phyloP scores from a whole-genome alignment of 1,139 yeast genomes.

The Torulaspora globosa region DNA sequence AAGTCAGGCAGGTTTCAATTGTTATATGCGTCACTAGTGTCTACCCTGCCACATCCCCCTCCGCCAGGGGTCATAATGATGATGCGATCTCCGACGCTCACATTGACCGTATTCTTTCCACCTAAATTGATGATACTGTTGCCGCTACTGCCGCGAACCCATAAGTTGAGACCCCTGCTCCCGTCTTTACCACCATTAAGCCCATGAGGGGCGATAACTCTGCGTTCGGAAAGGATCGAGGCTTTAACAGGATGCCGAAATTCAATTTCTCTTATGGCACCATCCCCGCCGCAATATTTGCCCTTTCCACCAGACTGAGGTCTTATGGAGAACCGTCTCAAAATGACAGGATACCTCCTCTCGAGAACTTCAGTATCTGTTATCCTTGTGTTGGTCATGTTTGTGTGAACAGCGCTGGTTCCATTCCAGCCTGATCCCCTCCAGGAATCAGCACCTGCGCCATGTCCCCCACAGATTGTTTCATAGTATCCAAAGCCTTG shows the following conservation, averaged over 20 bases:
- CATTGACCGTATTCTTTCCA: conserved; percentile 52
- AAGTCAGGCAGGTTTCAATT: no score
- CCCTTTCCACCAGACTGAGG: conserved; percentile 58
- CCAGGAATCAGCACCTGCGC: conserved; percentile 59
- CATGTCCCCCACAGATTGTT: conserved; percentile 67
- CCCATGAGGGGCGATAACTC: conserved; percentile 59
- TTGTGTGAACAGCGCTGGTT: conserved; percentile 60
- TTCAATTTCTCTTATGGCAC: conserved; percentile 59
- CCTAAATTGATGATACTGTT: conserved; percentile 46
- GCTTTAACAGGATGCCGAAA: conserved; percentile 53
- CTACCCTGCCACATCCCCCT: conserved; percentile 46
- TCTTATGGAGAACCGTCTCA: conserved; percentile 53
- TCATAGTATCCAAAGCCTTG: conserved; percentile 69
- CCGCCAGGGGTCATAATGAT: conserved; percentile 55
- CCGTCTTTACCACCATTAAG: conserved; percentile 59
- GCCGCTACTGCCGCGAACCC: conserved; percentile 41
- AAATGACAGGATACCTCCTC: conserved; percentile 60
- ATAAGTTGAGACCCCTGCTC: conserved; percentile 53
- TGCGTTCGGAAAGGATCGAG: conserved; percentile 58
- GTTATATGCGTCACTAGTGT: no score
- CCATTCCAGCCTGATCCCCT: conserved; percentile 59
- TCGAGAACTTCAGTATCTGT: conserved; percentile 68
- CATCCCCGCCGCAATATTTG: conserved; percentile 54
- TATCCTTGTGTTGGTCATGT: conserved; percentile 68
- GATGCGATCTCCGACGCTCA: conserved; percentile 53